Conservation (phyloP, 2,329 filamentous ascomycete genomes). For the Fusarium nelsonii region DNA sequence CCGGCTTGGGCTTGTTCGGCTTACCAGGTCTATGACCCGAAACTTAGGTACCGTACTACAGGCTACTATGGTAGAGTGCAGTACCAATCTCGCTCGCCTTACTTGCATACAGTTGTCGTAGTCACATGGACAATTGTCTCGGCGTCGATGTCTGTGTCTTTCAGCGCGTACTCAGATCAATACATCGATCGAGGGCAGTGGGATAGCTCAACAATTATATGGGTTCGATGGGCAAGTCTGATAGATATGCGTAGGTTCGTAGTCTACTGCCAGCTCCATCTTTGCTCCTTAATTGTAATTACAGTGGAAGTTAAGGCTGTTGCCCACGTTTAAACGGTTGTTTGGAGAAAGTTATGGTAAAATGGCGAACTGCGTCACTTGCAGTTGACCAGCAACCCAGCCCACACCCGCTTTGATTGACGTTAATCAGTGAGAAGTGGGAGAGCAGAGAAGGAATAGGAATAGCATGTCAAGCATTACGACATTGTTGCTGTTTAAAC, state of each 20-base stretch:
- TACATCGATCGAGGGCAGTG: not conserved
- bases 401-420: constrained; percentile 19
- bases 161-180: not conserved
- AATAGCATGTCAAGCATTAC: constrained; percentile 11
- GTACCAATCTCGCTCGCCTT: constrained; percentile 34
- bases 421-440: constrained; percentile 11
- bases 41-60: not conserved
- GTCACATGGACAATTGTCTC: constrained; percentile 15
- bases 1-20: constrained; percentile 14
- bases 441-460: constrained; percentile 4
- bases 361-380: constrained; percentile 27
- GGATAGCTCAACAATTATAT: constrained; percentile 6
- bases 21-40: constrained; percentile 10
- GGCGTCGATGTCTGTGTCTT: not conserved
- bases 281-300: not conserved
- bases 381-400: constrained; percentile 10
- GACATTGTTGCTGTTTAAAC: constrained; percentile 8
- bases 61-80: not conserved
- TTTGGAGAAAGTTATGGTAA: not conserved
- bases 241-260: not conserved
- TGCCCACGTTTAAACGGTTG: not conserved
- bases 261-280: not conserved
- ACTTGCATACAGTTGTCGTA: not conserved
- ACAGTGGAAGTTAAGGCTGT: not conserved
- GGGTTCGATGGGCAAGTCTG: not conserved